Evolutionary conservation across 257 asterid species (phyloP).

Genomic region (Solanum lycopersicoides): DNA sequence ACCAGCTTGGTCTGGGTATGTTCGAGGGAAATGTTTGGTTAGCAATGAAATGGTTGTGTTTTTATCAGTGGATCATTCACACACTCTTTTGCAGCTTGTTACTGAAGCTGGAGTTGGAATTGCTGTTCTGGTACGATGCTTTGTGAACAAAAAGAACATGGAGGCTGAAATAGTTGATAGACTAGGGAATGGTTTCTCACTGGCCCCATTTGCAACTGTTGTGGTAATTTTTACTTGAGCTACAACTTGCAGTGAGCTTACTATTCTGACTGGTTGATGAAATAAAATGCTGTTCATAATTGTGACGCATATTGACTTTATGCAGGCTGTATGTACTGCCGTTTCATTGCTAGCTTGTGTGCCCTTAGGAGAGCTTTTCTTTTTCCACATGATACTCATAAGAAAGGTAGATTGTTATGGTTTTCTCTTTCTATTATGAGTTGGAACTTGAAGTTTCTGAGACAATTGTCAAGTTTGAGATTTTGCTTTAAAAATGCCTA

Average conservation of each 20-base stretch:
- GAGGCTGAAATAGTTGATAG: slow-evolving; percentile 83
- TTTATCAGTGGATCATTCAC: slow-evolving; percentile 1
- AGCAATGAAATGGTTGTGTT: neutral
- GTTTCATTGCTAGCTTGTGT: slow-evolving; percentile 86
- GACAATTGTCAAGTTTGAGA: neutral
- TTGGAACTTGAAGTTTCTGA: neutral
- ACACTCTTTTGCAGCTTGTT: slow-evolving; percentile 50
- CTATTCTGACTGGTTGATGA: neutral
- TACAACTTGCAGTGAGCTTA: neutral
- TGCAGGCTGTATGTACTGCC: slow-evolving; percentile 86
- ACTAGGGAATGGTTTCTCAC: slow-evolving; percentile 95
- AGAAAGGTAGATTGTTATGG: slow-evolving; percentile 48
- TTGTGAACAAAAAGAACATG: slow-evolving; percentile 54
- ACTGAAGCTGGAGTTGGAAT: slow-evolving; percentile 85
- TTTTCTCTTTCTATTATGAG: neutral
- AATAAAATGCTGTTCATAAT: neutral
- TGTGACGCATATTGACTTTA: neutral
- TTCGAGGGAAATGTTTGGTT: slow-evolving; percentile 1
- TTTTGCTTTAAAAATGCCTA: neutral
- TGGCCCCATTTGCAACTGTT: slow-evolving; percentile 92
- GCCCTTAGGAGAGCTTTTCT: slow-evolving; percentile 96
- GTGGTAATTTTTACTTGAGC: slow-evolving; percentile 51
- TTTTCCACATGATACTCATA: slow-evolving; percentile 91
- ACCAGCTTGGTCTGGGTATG: slow-evolving; percentile 88
- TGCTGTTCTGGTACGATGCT: slow-evolving; percentile 84